These are phyloP conservation scores for Serendipita sp. DNA, from an alignment of 768 basidiomycete species.

Conservation along the genomic window DNA sequence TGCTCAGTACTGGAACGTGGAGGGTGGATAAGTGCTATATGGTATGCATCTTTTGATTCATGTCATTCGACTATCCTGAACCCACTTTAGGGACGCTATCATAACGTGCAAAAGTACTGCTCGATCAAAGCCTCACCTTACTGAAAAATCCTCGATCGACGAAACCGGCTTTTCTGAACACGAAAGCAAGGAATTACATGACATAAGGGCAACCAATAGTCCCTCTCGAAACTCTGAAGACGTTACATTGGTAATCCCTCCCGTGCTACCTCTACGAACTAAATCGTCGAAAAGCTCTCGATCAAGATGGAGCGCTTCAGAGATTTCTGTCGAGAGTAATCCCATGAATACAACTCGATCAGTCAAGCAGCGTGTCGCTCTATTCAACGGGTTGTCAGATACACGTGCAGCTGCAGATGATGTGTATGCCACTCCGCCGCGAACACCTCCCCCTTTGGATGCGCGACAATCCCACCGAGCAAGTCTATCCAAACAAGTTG, in stretches of 20 bases:
- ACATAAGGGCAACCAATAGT: neutral
- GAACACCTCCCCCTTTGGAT: neutral
- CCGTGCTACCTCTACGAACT: neutral
- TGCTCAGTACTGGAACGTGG: slow-evolving; percentile 46
- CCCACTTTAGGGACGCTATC: neutral
- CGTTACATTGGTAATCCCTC: neutral
- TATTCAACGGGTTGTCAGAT: neutral
- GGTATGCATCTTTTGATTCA: slow-evolving; percentile 27
- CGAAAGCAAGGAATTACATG: neutral
- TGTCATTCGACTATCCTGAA: neutral
- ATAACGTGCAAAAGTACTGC: neutral
- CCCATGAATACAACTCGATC: neutral
- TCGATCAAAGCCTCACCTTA: neutral
- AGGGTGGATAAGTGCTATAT: slow-evolving; percentile 59
- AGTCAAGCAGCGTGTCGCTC: neutral
- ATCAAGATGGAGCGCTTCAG: neutral
- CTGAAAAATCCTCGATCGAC: neutral
- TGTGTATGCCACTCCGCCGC: neutral
- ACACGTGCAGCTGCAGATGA: neutral
- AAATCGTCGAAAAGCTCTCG: neutral
- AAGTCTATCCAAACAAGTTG: neutral
- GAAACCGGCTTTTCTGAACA: neutral
- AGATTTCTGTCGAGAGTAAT: neutral
- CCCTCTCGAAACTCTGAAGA: neutral
- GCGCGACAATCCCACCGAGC: neutral